These are phyloP conservation scores for Clonostachys rhizophaga DNA, from an alignment of 2,329 filamentous ascomycete genomes.

Conservation along the genomic window DNA sequence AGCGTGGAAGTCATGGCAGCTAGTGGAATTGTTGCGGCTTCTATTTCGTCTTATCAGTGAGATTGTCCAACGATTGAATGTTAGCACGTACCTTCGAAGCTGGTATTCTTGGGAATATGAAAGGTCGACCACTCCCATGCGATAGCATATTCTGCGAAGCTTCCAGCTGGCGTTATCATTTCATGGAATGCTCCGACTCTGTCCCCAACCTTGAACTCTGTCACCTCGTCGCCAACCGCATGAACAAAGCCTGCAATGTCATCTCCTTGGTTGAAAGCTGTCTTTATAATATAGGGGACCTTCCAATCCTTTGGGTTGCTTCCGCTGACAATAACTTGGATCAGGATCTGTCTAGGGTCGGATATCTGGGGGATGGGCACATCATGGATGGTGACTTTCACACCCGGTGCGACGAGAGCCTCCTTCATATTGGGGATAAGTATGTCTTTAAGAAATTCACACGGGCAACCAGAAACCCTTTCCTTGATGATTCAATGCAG, in stretches of 20 bases:
- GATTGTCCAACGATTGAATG: not conserved
- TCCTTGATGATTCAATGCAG: too few relatives aligned
- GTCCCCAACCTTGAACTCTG: constrained; percentile 24
- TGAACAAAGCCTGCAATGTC: constrained; percentile 14
- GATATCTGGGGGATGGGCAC: constrained; percentile 3
- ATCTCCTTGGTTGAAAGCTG: constrained; percentile 11
- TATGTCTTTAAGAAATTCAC: too few relatives aligned
- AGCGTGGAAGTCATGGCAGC: constrained; percentile 49
- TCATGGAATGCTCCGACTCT: constrained; percentile 40
- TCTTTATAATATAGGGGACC: not conserved
- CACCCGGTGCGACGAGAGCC: too few relatives aligned
- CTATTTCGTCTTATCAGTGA: constrained; percentile 28
- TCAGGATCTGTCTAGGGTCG: constrained; percentile 9
- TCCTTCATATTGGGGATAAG: too few relatives aligned
- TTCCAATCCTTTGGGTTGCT: constrained; percentile 15
- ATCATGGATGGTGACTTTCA: too few relatives aligned
- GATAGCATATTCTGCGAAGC: constrained; percentile 56
- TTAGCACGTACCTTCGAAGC: constrained; percentile 31
- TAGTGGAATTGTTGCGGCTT: constrained; percentile 51
- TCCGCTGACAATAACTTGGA: constrained; percentile 10
- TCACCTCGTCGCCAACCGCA: constrained; percentile 8
- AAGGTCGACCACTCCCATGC: constrained; percentile 50
- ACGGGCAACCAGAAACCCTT: too few relatives aligned
- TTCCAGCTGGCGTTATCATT: constrained; percentile 43
- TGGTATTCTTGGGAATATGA: constrained; percentile 38